Evolutionary conservation across 2,329 filamentous ascomycete species (phyloP), one percentile per base, ranked within the genome.

Genomic region (Ceratocystis ficicola): DNA sequence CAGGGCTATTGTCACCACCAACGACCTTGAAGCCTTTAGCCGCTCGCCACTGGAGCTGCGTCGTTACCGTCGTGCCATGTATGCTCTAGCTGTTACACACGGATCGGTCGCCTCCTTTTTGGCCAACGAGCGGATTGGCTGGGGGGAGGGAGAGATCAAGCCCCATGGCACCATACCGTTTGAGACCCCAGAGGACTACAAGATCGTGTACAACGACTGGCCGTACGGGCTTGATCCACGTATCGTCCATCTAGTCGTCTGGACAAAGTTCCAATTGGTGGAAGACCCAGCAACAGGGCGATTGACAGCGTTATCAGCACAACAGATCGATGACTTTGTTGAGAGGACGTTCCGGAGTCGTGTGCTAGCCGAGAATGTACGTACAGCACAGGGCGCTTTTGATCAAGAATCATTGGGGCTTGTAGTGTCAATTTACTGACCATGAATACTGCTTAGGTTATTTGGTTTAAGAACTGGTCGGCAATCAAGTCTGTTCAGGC

Each of bases 121-220:
- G 50, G 76, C 95, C 55, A 76, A 78, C 30, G 78, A 90, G 73
- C 78, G 90, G 62, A 77, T 96, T 66, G 75, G 77, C 17, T 96
- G 93, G 93, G 52, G 52, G 73, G 75, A 1, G 59, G 59, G 57
- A 0, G 15, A 52, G 20, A 8, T 63, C 20, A 32, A 17, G 12
- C 36, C 64, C 5, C 61, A 57, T 10, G 64, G 64, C 4, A 22
- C 22, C 15, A 57, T 61, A 57, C 63, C 59, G 64, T 66, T 69
- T 52, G 32, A 52, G 8, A 50, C 64, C 44, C 74, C 74, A 0
- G 77, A 78, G 8, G 87, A 94, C 72, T 76, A 86, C 71, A 90
- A 85, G 74, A 86, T 95, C 61, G 75, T 96, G 50, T 84, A 83
- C 76, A 97, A 97, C 73, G 92, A 97, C 79, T 96, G 91, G 89